Conservation (phyloP, 768 basidiomycete species). For the Leccinellum luteum region DNA sequence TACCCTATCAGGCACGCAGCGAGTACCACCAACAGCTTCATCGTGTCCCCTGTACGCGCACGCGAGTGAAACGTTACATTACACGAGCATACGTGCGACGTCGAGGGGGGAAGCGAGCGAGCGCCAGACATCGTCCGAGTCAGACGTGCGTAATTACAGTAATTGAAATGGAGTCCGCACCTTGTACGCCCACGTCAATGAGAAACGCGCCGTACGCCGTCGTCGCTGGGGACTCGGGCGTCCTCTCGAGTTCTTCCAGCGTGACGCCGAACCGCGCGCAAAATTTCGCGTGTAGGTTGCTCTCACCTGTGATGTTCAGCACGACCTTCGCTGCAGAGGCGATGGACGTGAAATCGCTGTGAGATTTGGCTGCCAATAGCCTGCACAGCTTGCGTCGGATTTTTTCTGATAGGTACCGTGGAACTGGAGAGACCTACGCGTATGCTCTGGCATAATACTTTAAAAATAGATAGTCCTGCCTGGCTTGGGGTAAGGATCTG, state of each 20-base stretch:
- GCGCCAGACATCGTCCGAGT: not conserved
- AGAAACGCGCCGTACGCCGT: slow-evolving; percentile 88
- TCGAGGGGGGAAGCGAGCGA: too few species aligned
- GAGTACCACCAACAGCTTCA: slow-evolving; percentile 74
- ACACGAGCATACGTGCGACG: not conserved
- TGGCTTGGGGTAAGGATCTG: slow-evolving; percentile 23
- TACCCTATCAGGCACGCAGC: slow-evolving; percentile 89
- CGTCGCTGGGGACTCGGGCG: slow-evolving; percentile 67
- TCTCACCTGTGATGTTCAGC: slow-evolving; percentile 63
- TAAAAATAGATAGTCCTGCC: slow-evolving; percentile 80
- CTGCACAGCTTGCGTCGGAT: slow-evolving; percentile 32
- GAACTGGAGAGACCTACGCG: slow-evolving; percentile 40
- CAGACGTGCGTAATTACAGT: not conserved
- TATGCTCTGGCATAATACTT: slow-evolving; percentile 86
- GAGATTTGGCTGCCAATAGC: slow-evolving; percentile 76
- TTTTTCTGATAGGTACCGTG: not conserved
- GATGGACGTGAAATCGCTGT: slow-evolving; percentile 55
- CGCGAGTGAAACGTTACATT: not conserved
- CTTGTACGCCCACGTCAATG: slow-evolving; percentile 68
- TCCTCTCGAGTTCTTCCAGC: slow-evolving; percentile 54
- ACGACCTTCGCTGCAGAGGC: slow-evolving; percentile 61
- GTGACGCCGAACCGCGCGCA: slow-evolving; percentile 71
- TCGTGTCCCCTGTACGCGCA: slow-evolving; percentile 53
- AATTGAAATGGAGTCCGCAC: not conserved
- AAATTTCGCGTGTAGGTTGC: slow-evolving; percentile 65